These are phyloP conservation scores for Leccinum uliginosum DNA, from an alignment of 768 basidiomycete genomes.

Conservation along the genomic window DNA sequence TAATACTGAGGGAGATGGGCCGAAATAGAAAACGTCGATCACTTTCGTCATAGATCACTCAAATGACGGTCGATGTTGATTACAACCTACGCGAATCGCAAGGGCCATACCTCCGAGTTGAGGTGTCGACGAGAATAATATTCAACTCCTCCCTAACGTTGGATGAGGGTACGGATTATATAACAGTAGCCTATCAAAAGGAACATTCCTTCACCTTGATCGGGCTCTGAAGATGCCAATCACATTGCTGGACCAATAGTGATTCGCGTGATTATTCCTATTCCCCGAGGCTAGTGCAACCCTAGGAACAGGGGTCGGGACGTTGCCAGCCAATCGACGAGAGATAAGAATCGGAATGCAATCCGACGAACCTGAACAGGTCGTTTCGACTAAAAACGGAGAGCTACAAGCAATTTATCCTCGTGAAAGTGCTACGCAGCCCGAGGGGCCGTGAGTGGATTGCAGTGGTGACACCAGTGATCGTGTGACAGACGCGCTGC, in stretches of 20 bases:
- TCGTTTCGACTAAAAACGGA: neutral
- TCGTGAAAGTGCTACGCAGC: slow-evolving; percentile 6
- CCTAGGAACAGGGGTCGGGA: slow-evolving; percentile 8
- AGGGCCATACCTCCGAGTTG: neutral
- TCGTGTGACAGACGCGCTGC: slow-evolving; percentile 20
- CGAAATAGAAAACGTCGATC: neutral
- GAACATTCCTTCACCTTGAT: neutral
- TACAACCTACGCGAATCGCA: neutral
- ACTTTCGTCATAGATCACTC: neutral
- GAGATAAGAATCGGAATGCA: neutral
- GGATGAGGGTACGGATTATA: neutral
- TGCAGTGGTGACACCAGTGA: slow-evolving; percentile 11
- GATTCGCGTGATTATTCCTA: slow-evolving; percentile 9
- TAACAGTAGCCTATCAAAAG: neutral
- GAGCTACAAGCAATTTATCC: neutral
- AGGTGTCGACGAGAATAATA: neutral
- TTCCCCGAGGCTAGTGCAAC: neutral
- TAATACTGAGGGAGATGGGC: neutral
- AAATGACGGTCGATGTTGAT: neutral
- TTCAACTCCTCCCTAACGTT: neutral
- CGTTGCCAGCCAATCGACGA: neutral
- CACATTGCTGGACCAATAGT: neutral
- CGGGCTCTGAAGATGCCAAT: slow-evolving; percentile 2
- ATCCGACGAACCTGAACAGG: neutral
- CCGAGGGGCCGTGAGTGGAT: neutral